These are phyloP conservation scores for Barnettozyma populi DNA, from an alignment of 805 yeast species.

Conservation along the genomic window DNA sequence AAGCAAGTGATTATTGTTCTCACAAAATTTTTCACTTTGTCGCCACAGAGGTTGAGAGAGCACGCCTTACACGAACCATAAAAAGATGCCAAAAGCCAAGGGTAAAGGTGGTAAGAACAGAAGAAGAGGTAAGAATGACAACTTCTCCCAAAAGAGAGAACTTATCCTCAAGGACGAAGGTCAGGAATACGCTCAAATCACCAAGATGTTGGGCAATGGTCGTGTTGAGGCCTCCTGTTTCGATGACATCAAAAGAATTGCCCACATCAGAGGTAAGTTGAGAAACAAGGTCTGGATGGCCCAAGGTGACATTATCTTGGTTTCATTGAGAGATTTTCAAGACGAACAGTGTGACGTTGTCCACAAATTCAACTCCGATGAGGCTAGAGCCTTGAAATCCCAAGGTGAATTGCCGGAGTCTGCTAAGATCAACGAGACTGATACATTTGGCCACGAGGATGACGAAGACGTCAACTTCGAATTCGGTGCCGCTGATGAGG, in stretches of 20 bases:
- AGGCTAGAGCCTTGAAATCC: slow-evolving; percentile 92
- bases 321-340: slow-evolving; percentile 96
- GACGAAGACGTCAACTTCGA: slow-evolving; percentile 98
- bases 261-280: slow-evolving; percentile 97
- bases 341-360: slow-evolving; percentile 98
- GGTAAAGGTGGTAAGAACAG: slow-evolving; percentile 84
- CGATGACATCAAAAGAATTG: slow-evolving; percentile 91
- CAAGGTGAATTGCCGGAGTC: slow-evolving; percentile 97
- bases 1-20: background rate
- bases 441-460: slow-evolving; percentile 92
- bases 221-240: slow-evolving; percentile 93
- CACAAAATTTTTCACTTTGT: slow-evolving; percentile 2
- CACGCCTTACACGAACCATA: background rate
- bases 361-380: slow-evolving; percentile 94
- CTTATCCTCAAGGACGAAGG: slow-evolving; percentile 89
- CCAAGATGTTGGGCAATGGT: slow-evolving; percentile 98
- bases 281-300: slow-evolving; percentile 99
- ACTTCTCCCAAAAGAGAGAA: slow-evolving; percentile 89
- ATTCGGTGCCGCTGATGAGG: slow-evolving; percentile 89
- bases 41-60: background rate
- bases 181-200: slow-evolving; percentile 97
- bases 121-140: slow-evolving; percentile 97
- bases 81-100: slow-evolving; percentile 67
- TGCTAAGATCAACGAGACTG: slow-evolving; percentile 96
- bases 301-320: slow-evolving; percentile 95